Evolutionary conservation across 208 protist species (phyloP).

Genomic region (Naegleria lovaniensis): DNA sequence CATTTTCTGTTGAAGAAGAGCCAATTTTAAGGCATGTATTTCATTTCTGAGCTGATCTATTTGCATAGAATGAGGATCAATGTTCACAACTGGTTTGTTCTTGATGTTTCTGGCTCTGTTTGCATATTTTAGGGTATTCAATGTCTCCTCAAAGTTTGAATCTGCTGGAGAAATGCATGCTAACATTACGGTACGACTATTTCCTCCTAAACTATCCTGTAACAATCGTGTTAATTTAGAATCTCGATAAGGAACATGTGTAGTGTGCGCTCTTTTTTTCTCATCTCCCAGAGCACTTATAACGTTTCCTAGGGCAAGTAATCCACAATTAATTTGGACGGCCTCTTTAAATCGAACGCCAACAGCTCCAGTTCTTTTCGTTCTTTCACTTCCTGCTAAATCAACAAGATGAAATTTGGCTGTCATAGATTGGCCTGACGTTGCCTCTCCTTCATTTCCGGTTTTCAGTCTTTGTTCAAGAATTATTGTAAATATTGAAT

Average conservation of each 20-base stretch:
- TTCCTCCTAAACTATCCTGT: constrained; percentile 81
- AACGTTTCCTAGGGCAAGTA: constrained; percentile 79
- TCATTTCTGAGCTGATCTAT: not conserved
- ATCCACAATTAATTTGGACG: constrained; percentile 66
- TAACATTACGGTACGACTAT: constrained; percentile 81
- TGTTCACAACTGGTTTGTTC: constrained; percentile 55
- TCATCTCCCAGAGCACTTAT: constrained; percentile 53
- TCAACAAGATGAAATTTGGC: constrained; percentile 77
- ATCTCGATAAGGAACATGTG: constrained; percentile 83
- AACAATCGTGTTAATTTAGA: constrained; percentile 86
- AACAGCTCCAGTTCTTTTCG: constrained; percentile 41
- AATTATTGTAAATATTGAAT: constrained; percentile 70
- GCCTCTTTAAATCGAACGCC: not conserved
- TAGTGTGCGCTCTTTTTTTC: constrained; percentile 33
- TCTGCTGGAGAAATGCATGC: constrained; percentile 79
- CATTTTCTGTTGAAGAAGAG: not conserved
- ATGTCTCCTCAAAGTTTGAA: not conserved
- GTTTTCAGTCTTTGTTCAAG: constrained; percentile 84
- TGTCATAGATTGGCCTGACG: constrained; percentile 28
- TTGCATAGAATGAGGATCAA: constrained; percentile 17
- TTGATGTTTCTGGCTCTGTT: not conserved
- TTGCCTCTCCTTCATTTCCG: constrained; percentile 75
- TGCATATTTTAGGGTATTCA: not conserved
- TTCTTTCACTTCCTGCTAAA: constrained; percentile 70
- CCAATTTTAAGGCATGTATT: constrained; percentile 4